These are phyloP conservation scores for Aureobasidium zeae DNA, from an alignment of 2,329 filamentous ascomycete species.

Conservation along the genomic window DNA sequence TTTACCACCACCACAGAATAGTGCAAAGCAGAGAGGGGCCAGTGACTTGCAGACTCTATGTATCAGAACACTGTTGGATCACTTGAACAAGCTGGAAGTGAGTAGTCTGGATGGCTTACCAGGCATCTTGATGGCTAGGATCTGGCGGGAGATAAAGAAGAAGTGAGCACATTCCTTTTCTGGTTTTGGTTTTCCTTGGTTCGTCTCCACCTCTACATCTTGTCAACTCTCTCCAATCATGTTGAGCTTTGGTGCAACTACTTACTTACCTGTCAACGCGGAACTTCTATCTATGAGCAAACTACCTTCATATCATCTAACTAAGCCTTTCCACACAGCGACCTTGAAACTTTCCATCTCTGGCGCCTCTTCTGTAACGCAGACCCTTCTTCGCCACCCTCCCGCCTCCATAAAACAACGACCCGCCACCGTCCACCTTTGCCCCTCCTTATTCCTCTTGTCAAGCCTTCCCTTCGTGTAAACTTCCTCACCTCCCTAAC, in stretches of 20 bases:
- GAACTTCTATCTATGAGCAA: no score
- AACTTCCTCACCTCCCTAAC: not conserved
- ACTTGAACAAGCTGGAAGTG: conserved; percentile 17
- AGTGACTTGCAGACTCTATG: no score
- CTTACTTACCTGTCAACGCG: no score
- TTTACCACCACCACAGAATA: no score
- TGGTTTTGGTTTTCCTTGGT: not conserved
- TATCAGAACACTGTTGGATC: conserved; percentile 18
- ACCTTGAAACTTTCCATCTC: not conserved
- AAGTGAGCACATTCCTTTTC: conserved; percentile 5
- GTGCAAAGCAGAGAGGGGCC: no score
- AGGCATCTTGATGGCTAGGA: conserved; percentile 6
- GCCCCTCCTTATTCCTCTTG: not conserved
- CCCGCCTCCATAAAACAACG: not conserved
- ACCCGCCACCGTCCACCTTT: not conserved
- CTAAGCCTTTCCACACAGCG: not conserved
- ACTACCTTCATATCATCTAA: no score
- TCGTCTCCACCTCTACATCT: not conserved
- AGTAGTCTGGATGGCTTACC: conserved; percentile 18
- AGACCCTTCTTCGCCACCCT: not conserved
- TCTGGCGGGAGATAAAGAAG: conserved; percentile 18
- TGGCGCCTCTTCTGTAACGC: conserved; percentile 7
- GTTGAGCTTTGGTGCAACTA: no score
- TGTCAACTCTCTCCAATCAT: no score
- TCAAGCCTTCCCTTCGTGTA: not conserved